Conservation (phyloP, 169 alveolate species). For the Plasmodium vivax region DNA sequence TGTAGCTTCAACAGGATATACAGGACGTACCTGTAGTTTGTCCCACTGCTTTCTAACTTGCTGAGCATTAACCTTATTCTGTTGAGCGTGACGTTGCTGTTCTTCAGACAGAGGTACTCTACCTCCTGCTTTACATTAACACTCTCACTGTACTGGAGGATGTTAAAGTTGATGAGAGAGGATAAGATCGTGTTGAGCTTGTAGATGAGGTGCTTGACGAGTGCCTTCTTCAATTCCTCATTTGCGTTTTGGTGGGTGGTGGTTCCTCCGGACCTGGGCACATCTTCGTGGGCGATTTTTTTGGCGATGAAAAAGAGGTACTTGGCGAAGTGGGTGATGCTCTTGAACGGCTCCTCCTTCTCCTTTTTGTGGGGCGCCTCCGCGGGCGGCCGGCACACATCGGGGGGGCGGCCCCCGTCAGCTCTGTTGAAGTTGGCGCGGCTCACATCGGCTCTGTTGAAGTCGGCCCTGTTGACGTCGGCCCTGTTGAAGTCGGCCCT, state of each 20-base stretch:
- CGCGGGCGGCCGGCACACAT: not conserved
- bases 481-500: no score
- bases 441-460: not conserved
- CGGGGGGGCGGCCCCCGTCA: no score
- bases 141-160: constrained; percentile 50
- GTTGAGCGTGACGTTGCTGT: constrained; percentile 30
- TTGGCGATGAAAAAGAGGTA: constrained; percentile 68
- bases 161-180: constrained; percentile 32
- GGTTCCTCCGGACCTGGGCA: not conserved
- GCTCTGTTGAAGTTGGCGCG: not conserved
- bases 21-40: constrained; percentile 29
- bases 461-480: not conserved
- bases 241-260: not conserved
- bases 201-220: constrained; percentile 49
- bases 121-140: constrained; percentile 46
- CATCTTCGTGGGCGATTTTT: constrained; percentile 30
- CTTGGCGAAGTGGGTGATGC: constrained; percentile 62
- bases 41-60: constrained; percentile 45
- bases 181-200: constrained; percentile 48
- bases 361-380: not conserved
- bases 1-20: constrained; percentile 30
- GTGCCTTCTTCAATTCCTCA: constrained; percentile 24
- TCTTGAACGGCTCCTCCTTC: constrained; percentile 38
- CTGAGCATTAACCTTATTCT: constrained; percentile 42
- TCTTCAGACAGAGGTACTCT: constrained; percentile 45